These are phyloP conservation scores for Xanthoceras sorbifolium DNA, from an alignment of 345 rosid species.

Conservation along the genomic window DNA sequence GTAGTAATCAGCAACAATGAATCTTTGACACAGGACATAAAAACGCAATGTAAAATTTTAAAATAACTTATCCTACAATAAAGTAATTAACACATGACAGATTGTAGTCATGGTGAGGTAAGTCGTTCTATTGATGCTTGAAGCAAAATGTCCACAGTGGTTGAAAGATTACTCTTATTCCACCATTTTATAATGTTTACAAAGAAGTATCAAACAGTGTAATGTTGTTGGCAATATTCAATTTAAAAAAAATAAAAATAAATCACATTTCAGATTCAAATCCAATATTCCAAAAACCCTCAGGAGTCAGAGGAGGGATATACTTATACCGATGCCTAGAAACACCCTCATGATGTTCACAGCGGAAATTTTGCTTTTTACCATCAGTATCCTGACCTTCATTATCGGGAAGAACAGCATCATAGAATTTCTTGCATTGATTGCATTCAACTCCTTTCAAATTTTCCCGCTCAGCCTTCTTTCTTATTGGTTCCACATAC, in stretches of 20 bases:
- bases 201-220: not conserved
- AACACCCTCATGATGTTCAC: conserved; percentile 93
- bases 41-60: not conserved
- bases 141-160: not conserved
- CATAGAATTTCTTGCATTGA: conserved; percentile 94
- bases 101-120: not conserved
- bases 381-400: conserved; percentile 34
- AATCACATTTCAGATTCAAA: conserved; percentile 89
- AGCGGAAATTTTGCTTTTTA: conserved; percentile 43
- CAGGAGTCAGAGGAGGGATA: conserved; percentile 87
- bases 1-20: not conserved
- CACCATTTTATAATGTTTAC: not conserved
- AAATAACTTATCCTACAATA: not conserved
- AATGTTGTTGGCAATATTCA: not conserved
- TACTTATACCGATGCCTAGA: conserved; percentile 88
- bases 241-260: conserved; percentile 3
- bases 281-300: conserved; percentile 96
- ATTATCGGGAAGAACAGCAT: conserved; percentile 72
- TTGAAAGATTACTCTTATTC: not conserved
- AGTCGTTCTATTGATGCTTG: not conserved
- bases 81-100: not conserved
- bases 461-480: conserved; percentile 69
- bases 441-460: conserved; percentile 81
- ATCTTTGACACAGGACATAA: not conserved
- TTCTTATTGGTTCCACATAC: conserved; percentile 80